Evolutionary conservation across 108 stramenopile species (phyloP), one percentile per base, ranked within the genome.

Genomic region (Nitzschia palea): DNA sequence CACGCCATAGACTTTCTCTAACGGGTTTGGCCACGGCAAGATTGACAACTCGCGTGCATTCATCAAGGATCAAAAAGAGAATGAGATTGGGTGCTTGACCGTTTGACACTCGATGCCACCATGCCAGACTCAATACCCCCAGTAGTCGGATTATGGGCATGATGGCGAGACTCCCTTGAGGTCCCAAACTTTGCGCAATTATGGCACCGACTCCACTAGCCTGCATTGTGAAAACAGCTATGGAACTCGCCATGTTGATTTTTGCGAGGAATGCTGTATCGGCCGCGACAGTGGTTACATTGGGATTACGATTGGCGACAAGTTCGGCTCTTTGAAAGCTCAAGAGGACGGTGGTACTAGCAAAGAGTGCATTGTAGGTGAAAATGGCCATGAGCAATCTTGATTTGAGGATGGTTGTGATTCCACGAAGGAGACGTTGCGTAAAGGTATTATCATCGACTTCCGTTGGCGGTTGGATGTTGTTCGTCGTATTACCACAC

Each of bases 321-420:
- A 95, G 73, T 56, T 79, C 89, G 18, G 94, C 94, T 34, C 94
- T 71, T 78, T 93, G 89, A 62, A 95, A 95, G 45, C 88, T 89
- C 6, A 95, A 77, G 48, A 95, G 62, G 29, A 87, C 86, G 3
- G 80, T 86, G 15, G 91, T 89, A 20, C 86, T 82, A 40, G 94
- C 88, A 65, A 80, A 92, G 12, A 95, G 78, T 5, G 94, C 94
- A 79, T 95, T 95, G 80, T 95, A 95, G 28, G 91, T 95, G 61
- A 95, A 95, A 48, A 93, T 95, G 44, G 90, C 74, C 89, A 95
- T 91, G 30, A 95, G 76, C 9, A 95, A 76, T 28, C 87, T 84
- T 15, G 88, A 89, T 40, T 81, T 64, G n/a, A 95, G 61, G 62
- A 95, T 95, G 29, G 91, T 93, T 3, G 84, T 93, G 28, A 89